These are phyloP conservation scores for Fagopyrum esculentum DNA, from an alignment of 148 eudicot genomes.

Conservation along the genomic window DNA sequence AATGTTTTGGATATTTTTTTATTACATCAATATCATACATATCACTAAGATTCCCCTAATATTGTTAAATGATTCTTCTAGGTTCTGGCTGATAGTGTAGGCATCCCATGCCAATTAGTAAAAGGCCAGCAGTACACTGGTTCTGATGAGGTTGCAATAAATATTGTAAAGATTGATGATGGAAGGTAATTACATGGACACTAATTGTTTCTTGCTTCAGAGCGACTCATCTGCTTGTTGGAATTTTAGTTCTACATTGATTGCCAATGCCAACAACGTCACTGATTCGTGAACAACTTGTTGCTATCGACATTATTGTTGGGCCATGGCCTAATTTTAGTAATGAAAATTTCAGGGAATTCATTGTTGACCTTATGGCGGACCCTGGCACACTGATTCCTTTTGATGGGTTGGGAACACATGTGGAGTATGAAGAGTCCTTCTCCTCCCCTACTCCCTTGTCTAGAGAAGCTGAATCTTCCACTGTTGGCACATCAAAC, in stretches of 20 bases:
- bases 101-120: conserved; percentile 78
- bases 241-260: background rate
- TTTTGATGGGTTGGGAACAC: conserved; percentile 52
- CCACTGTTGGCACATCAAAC: conserved; percentile 48
- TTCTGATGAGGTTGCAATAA: conserved; percentile 80
- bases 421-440: conserved; percentile 40
- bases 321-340: background rate
- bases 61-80: conserved; percentile 24
- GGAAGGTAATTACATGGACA: conserved; percentile 46
- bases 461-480: conserved; percentile 39
- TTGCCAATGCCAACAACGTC: background rate
- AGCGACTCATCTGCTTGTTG: background rate
- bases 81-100: conserved; percentile 92
- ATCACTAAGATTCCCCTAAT: background rate
- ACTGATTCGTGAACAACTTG: background rate
- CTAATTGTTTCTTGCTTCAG: conserved; percentile 1
- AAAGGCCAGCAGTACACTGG: conserved; percentile 85
- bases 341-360: conserved; percentile 62
- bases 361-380: conserved; percentile 90
- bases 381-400: conserved; percentile 98
- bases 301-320: background rate
- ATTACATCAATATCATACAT: background rate
- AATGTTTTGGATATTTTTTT: background rate
- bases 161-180: conserved; percentile 65
- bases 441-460: conserved; percentile 36